Conservation (phyloP, 2,329 filamentous ascomycete species). For the Aspergillus sergii region DNA sequence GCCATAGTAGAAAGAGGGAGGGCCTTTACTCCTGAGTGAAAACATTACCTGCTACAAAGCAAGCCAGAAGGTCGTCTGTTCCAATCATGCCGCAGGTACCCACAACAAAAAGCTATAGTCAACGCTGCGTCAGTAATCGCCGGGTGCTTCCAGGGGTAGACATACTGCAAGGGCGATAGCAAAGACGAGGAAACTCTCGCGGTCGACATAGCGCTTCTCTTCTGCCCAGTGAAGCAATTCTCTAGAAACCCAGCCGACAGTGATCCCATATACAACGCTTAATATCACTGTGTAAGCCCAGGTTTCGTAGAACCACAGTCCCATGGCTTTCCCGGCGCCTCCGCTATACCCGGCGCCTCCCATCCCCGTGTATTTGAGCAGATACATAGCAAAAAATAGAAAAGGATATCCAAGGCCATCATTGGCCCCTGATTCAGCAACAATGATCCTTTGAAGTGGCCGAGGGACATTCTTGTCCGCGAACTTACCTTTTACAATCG, state of each 20-base stretch:
- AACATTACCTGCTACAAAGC: constrained; percentile 86
- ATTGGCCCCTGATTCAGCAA: constrained; percentile 83
- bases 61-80: constrained; percentile 86
- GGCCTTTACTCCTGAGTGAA: constrained; percentile 78
- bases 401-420: constrained; percentile 90
- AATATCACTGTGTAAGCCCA: constrained; percentile 82
- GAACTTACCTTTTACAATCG: constrained; percentile 91
- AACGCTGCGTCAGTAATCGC: constrained; percentile 13
- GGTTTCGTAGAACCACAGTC: constrained; percentile 81
- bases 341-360: constrained; percentile 59
- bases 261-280: constrained; percentile 74
- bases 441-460: constrained; percentile 76
- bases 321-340: constrained; percentile 68
- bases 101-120: constrained; percentile 70
- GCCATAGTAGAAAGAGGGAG: background rate
- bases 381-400: constrained; percentile 78
- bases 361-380: constrained; percentile 73
- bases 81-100: constrained; percentile 86
- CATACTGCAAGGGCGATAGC: constrained; percentile 75
- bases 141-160: constrained; percentile 12
- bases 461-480: constrained; percentile 87
- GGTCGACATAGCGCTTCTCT: constrained; percentile 76
- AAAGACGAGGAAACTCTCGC: constrained; percentile 86
- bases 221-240: constrained; percentile 83
- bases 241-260: constrained; percentile 79